A percentile compares a stretch with the other conserved stretches of the same genome.
Evolutionary conservation across 345 rosid genomes (phyloP).

Genomic region (Reutealis trisperma): DNA sequence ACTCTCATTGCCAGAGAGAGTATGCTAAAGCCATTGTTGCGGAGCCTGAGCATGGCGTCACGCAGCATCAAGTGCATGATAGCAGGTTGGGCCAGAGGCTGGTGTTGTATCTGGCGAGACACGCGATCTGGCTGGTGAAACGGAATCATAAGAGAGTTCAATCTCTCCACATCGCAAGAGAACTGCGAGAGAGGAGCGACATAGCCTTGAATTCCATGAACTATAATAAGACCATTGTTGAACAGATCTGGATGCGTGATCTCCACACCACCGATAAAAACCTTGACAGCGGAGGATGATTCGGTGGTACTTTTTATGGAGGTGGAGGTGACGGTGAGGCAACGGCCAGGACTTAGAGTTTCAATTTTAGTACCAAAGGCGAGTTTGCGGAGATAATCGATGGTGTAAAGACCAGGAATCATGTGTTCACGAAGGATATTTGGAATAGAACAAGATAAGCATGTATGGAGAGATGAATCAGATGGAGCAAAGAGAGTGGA

Average conservation of each 20-base stretch:
- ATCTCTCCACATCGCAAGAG: constrained; percentile 58
- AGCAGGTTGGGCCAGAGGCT: constrained; percentile 33
- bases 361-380: constrained; percentile 61
- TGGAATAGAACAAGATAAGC: constrained; percentile 49
- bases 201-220: constrained; percentile 67
- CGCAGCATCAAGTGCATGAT: constrained; percentile 64
- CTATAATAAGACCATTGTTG: constrained; percentile 55
- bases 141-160: constrained; percentile 49
- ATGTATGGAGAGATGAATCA: constrained; percentile 51
- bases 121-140: constrained; percentile 15
- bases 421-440: constrained; percentile 66
- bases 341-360: constrained; percentile 58
- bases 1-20: constrained; percentile 57
- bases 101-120: constrained; percentile 6
- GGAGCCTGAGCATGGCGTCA: constrained; percentile 58
- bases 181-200: constrained; percentile 61
- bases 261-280: constrained; percentile 61
- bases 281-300: constrained; percentile 19
- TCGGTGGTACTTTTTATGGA: constrained; percentile 27
- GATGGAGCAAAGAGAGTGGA: constrained; percentile 67
- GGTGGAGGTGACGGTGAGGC: constrained; percentile 55
- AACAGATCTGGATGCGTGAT: constrained; percentile 65
- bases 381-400: constrained; percentile 54
- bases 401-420: constrained; percentile 61
- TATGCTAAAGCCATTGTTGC: constrained; percentile 57